These are phyloP conservation scores for Syzygium oleosum DNA, from an alignment of 345 rosid genomes.

Conservation along the genomic window DNA sequence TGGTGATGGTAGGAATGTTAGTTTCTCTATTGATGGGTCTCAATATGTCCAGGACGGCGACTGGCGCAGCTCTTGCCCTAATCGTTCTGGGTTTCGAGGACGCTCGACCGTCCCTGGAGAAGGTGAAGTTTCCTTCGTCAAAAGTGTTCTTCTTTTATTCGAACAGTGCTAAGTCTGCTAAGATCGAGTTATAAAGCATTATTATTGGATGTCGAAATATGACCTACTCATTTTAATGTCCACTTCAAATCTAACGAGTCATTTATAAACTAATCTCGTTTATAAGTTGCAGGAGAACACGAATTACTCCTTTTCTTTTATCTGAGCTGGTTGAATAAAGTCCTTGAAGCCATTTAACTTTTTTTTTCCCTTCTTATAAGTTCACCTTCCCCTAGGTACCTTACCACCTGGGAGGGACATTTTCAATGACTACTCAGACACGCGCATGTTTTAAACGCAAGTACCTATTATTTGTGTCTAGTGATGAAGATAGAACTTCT, in stretches of 20 bases:
- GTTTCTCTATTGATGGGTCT: conserved; percentile 60
- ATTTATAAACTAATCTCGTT: neutral
- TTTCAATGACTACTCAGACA: neutral
- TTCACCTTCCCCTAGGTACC: neutral
- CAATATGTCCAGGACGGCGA: conserved; percentile 86
- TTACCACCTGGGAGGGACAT: neutral
- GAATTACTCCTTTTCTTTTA: no score
- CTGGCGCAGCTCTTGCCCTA: conserved; percentile 76
- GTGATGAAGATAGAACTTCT: neutral
- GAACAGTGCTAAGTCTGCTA: neutral
- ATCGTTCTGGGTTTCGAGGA: conserved; percentile 80
- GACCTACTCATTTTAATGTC: neutral
- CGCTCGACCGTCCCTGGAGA: conserved; percentile 66
- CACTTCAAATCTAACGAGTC: neutral
- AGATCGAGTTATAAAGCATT: neutral
- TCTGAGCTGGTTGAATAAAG: no score
- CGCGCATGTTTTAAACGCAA: neutral
- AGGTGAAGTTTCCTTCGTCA: conserved; percentile 31
- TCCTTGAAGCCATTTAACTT: no score
- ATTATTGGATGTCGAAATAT: neutral
- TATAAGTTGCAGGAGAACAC: no score
- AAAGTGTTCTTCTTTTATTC: neutral
- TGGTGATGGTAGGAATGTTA: conserved; percentile 66
- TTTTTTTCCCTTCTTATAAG: neutral
- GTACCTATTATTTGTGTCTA: neutral